Evolutionary conservation across 129 eudicot genomes (phyloP).

Genomic region (Centaurea solstitialis): DNA sequence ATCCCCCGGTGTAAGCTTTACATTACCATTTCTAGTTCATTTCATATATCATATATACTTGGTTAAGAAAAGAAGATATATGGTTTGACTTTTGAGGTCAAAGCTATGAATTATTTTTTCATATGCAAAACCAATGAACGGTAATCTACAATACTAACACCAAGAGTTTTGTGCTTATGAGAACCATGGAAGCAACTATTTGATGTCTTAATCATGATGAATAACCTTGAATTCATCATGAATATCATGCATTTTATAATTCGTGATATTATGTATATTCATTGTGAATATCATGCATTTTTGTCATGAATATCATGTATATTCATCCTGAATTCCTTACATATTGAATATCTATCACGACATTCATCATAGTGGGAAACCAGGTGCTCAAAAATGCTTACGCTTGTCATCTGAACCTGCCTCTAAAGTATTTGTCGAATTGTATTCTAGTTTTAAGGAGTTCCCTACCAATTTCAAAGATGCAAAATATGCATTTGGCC

Average conservation of each 20-base stretch:
- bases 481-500: too few species aligned
- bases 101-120: background rate
- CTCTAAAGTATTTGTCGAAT: too few species aligned
- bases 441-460: too few species aligned
- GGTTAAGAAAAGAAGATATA: background rate
- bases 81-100: background rate
- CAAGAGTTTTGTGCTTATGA: background rate
- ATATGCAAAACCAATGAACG: background rate
- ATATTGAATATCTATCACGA: background rate
- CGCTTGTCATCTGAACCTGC: background rate
- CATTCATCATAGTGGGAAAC: background rate
- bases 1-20: slow-evolving; percentile 40
- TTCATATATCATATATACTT: background rate
- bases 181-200: background rate
- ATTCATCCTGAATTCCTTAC: background rate
- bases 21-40: background rate
- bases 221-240: background rate
- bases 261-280: background rate
- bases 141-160: background rate
- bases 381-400: background rate
- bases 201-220: too few species aligned
- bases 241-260: background rate
- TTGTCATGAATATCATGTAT: too few species aligned
- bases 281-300: too few species aligned
- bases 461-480: too few species aligned